Conservation (phyloP, 1,139 yeast species). For the Yamadazyma buinensis region DNA sequence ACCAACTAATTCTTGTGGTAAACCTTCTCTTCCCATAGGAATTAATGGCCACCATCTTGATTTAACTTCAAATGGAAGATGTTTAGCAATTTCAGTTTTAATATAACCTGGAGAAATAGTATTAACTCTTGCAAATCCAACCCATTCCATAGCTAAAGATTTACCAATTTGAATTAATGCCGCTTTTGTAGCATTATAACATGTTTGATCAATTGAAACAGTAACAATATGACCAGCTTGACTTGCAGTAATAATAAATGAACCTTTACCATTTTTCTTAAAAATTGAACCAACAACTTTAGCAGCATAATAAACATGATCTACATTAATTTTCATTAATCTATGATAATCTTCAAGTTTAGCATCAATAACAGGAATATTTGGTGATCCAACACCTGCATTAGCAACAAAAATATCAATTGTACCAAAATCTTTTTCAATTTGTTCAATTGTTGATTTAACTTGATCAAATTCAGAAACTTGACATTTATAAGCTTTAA, state of each 20-base stretch:
- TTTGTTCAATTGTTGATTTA: slow-evolving; percentile 48
- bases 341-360: slow-evolving; percentile 46
- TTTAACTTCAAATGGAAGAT: slow-evolving; percentile 32
- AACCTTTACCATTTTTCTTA: slow-evolving; percentile 44
- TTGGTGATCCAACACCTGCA: slow-evolving; percentile 83
- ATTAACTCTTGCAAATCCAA: slow-evolving; percentile 52
- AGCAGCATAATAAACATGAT: slow-evolving; percentile 58
- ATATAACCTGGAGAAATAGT: slow-evolving; percentile 60
- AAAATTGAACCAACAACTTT: slow-evolving; percentile 51
- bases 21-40: slow-evolving; percentile 40
- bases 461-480: slow-evolving; percentile 59
- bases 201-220: slow-evolving; percentile 52
- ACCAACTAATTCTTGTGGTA: slow-evolving; percentile 39
- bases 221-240: slow-evolving; percentile 58
- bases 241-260: slow-evolving; percentile 61
- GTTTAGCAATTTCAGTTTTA: slow-evolving; percentile 43
- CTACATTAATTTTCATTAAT: slow-evolving; percentile 50
- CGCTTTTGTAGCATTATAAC: slow-evolving; percentile 56
- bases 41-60: slow-evolving; percentile 36
- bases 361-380: slow-evolving; percentile 63
- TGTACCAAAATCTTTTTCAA: slow-evolving; percentile 61
- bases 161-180: slow-evolving; percentile 51
- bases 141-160: slow-evolving; percentile 55
- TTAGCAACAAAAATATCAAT: slow-evolving; percentile 83
- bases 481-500: slow-evolving; percentile 64